These are phyloP conservation scores for Agaricales sp. DNA, from an alignment of 1,284 basidiomycete species.

Conservation along the genomic window DNA sequence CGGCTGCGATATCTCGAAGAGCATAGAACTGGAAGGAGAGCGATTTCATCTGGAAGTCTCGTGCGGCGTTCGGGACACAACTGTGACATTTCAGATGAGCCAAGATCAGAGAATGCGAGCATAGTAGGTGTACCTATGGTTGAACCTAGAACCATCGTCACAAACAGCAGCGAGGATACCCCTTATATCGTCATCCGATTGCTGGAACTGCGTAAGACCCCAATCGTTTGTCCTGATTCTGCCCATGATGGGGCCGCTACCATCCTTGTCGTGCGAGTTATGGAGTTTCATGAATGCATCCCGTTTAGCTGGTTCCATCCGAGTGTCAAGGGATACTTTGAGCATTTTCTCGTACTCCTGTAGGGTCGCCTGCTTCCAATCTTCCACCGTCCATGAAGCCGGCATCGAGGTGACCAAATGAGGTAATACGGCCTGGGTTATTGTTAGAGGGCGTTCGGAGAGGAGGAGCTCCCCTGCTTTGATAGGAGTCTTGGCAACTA, in stretches of 20 bases:
- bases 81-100: conserved; percentile 5
- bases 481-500: conserved; percentile 9
- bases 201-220: background rate
- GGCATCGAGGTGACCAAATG: conserved; percentile 1
- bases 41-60: background rate
- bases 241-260: background rate
- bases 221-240: background rate
- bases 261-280: background rate
- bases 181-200: background rate
- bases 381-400: background rate
- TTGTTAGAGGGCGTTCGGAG: conserved; percentile 10
- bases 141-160: background rate
- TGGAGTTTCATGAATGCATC: background rate
- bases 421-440: background rate
- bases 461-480: conserved; percentile 9
- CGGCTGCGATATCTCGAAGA: conserved; percentile 1
- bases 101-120: too few relatives aligned
- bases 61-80: background rate
- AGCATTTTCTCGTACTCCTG: background rate
- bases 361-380: conserved; percentile 6
- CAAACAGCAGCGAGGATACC: background rate
- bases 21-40: conserved; percentile 1
- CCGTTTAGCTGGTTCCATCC: background rate
- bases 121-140: background rate
- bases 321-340: background rate